phyloP scores from a whole-genome alignment of 1,284 basidiomycete species.

The Apiotrichum gamsii region DNA sequence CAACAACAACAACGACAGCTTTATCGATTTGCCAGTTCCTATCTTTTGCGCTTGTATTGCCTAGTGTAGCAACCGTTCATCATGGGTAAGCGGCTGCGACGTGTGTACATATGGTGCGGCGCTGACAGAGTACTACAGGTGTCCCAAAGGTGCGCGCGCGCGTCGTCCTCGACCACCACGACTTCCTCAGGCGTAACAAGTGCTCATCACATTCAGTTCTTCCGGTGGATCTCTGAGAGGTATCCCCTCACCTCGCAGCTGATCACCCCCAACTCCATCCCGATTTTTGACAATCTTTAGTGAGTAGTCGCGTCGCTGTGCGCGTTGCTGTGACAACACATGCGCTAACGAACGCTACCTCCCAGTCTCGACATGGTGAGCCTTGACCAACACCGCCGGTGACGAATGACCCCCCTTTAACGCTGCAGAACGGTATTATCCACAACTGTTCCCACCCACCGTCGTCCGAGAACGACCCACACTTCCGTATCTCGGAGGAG shows the following conservation, averaged over 20 bases:
- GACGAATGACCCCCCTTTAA: too few species aligned
- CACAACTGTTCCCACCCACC: constrained; percentile 70
- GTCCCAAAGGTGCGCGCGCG: constrained; percentile 40
- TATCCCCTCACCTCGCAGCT: constrained; percentile 98
- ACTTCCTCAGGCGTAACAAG: not conserved
- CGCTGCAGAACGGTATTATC: constrained; percentile 97
- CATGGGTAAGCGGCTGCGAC: constrained; percentile 26
- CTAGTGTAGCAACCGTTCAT: constrained; percentile 11
- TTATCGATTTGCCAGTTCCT: too few species aligned
- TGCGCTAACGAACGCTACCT: not conserved
- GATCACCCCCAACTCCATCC: constrained; percentile 79
- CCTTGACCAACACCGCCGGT: too few species aligned
- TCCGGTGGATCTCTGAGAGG: constrained; percentile 66
- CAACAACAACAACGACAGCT: not conserved
- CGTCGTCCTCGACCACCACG: not conserved
- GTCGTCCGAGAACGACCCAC: constrained; percentile 73
- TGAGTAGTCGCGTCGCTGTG: constrained; percentile 18
- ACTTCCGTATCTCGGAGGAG: constrained; percentile 91
- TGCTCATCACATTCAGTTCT: constrained; percentile 47
- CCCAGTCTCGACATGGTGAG: constrained; percentile 36
- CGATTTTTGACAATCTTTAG: constrained; percentile 50
- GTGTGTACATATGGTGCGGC: not conserved
- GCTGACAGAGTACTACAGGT: constrained; percentile 22
- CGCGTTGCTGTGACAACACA: too few species aligned
- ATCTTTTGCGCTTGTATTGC: not conserved